Conservation (phyloP, 2,329 filamentous ascomycete genomes). For the Byssothecium circinans region DNA sequence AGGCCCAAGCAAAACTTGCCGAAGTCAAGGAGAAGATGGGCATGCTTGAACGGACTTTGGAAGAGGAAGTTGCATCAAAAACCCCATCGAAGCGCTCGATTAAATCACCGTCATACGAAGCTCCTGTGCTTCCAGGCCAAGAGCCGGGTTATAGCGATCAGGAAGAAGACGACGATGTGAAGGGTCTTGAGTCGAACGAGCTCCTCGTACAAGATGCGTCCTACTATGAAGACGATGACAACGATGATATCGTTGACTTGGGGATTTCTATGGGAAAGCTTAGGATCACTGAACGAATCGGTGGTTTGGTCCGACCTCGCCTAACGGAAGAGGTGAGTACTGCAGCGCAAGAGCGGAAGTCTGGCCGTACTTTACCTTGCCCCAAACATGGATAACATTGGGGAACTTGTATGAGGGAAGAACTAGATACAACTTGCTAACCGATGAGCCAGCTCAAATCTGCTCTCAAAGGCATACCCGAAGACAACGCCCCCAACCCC, state of each 20-base stretch:
- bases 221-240: constrained; percentile 66
- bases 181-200: constrained; percentile 63
- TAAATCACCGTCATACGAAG: constrained; percentile 2
- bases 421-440: not conserved
- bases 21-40: constrained; percentile 81
- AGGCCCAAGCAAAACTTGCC: constrained; percentile 68
- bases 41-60: constrained; percentile 68
- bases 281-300: constrained; percentile 72
- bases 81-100: constrained; percentile 10
- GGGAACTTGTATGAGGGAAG: too few species aligned
- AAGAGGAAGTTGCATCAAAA: constrained; percentile 64
- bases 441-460: constrained; percentile 27
- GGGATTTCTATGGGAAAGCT: constrained; percentile 72
- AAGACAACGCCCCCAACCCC: constrained; percentile 9
- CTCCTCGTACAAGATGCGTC: constrained; percentile 66
- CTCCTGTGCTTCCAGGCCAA: constrained; percentile 26
- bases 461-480: constrained; percentile 33
- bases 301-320: constrained; percentile 70
- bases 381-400: not conserved
- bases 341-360: constrained; percentile 1
- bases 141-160: constrained; percentile 59
- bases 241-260: constrained; percentile 71
- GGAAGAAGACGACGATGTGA: constrained; percentile 58
- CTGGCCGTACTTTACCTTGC: not conserved
- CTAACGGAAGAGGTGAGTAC: constrained; percentile 67